Evolutionary conservation across 345 rosid species (phyloP), one percentile per base, ranked within the genome.

Genomic region (Citrus hindsii): DNA sequence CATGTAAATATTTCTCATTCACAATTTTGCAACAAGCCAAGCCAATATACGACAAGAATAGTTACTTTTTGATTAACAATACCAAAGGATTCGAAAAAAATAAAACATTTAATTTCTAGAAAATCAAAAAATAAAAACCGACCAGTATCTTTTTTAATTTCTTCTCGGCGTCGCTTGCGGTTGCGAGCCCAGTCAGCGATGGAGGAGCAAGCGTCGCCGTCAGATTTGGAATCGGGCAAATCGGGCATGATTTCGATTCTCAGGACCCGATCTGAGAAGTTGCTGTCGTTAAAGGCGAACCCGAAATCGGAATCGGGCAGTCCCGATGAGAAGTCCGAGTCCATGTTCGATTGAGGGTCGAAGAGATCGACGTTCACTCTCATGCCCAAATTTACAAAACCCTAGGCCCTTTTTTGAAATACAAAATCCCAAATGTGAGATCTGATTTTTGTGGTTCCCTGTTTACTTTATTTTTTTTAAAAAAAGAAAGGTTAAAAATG

Each of bases 231-330:
- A 69, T 86, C 87, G 13, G 87, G 84, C 64, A 82, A 79, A 81
- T 85, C 88, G 46, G 87, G 80, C 6, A 85, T 51, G 79, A 95
- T 89, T 85, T 92, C 95, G 73, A 93, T 91, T 81, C 87, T 88
- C 37, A 95, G 85, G 46, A 91, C 77, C 77, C 94, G 88, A 70
- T 92, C 98, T 62, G 98, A 93, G 88, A 95, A 95, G 48, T 82
- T 90, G 66, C 84, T 86, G 73, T 92, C 84, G 86, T 95, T 85
- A 86, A 92, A 95, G 37, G 98, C 98, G 78, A 95, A 92, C 0
- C 81, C 91, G 66, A 92, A 92, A 75, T 90, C 92, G 9, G 89
- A 75, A 72, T 88, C 91, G 25, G 80, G 58, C 35, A 27, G 76
- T 2, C 71, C 74, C 37, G 86, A 79, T 21, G 89, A 85, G 64